A percentile compares a stretch with the other conserved stretches of the same genome.
phyloP scores from a whole-genome alignment of 2,329 filamentous ascomycete genomes.

The Ambrosiella xylebori region DNA sequence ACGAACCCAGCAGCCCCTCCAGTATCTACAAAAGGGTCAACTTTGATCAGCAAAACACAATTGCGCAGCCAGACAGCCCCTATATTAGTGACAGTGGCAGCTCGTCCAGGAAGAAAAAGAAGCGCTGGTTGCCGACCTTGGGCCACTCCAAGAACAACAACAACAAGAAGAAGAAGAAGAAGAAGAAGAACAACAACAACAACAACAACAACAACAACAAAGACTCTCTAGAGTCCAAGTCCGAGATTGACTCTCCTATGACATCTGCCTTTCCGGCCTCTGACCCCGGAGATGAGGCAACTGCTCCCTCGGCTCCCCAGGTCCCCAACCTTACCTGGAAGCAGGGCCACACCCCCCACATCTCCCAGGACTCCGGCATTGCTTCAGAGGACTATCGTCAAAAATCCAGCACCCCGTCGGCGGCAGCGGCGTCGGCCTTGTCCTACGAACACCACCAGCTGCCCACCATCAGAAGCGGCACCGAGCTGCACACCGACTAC shows the following conservation, averaged over 20 bases:
- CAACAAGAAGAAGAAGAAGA: neutral
- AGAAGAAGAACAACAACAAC: no score
- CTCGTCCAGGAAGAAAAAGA: slow-evolving; percentile 6
- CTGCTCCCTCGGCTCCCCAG: neutral
- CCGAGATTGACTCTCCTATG: neutral
- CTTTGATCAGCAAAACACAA: slow-evolving; percentile 9
- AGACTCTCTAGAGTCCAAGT: neutral
- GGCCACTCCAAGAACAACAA: slow-evolving; percentile 3
- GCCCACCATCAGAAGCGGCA: slow-evolving; percentile 13
- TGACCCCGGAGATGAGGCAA: neutral
- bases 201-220: neutral
- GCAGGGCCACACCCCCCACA: slow-evolving; percentile 1
- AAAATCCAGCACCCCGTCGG: neutral
- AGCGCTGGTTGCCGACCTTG: slow-evolving; percentile 4
- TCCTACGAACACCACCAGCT: slow-evolving; percentile 18
- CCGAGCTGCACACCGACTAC: slow-evolving; percentile 11
- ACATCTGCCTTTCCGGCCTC: neutral
- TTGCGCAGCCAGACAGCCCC: slow-evolving; percentile 6
- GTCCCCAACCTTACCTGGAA: slow-evolving; percentile 7
- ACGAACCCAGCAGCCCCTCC: neutral
- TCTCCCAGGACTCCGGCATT: slow-evolving; percentile 2
- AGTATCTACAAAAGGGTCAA: slow-evolving; percentile 7
- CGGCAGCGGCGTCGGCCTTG: neutral
- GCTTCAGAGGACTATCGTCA: neutral
- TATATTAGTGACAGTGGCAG: slow-evolving; percentile 6